Percentiles rank a stretch among this genome's conserved stretches.
Evolutionary conservation across 495 filamentous ascomycete genomes (phyloP).

Genomic region (Lindgomyces ingoldianus): DNA sequence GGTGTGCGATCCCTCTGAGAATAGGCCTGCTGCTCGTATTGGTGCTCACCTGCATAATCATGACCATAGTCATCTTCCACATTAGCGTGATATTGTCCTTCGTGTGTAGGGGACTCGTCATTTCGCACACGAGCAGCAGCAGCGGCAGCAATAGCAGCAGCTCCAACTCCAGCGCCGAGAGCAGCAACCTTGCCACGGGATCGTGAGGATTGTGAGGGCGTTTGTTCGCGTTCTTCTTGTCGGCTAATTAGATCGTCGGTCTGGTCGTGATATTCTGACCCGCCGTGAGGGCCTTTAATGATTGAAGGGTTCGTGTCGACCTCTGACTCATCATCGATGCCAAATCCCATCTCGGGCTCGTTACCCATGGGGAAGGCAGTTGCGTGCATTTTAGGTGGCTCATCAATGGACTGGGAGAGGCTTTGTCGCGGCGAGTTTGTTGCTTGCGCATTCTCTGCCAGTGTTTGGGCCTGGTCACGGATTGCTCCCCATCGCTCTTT

Average conservation of each 20-base stretch:
- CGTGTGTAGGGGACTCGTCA: slow-evolving; percentile 48
- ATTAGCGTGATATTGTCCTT: slow-evolving; percentile 49
- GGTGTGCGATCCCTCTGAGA: slow-evolving; percentile 33
- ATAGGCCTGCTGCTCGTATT: slow-evolving; percentile 28
- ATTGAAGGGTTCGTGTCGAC: slow-evolving; percentile 77
- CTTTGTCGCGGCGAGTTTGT: slow-evolving; percentile 76
- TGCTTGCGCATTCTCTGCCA: slow-evolving; percentile 37
- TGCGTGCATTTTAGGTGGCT: slow-evolving; percentile 58
- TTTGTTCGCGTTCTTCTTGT: slow-evolving; percentile 44
- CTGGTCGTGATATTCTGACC: slow-evolving; percentile 49
- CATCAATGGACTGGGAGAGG: slow-evolving; percentile 63
- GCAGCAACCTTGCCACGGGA: slow-evolving; percentile 46
- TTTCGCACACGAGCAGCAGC: slow-evolving; percentile 47
- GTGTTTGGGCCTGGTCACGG: slow-evolving; percentile 34
- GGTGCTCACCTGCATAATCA: slow-evolving; percentile 43
- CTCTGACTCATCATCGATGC: slow-evolving; percentile 65
- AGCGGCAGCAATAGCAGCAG: slow-evolving; percentile 49
- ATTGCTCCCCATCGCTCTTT: slow-evolving; percentile 37
- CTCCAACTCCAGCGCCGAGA: slow-evolving; percentile 47
- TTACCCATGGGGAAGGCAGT: slow-evolving; percentile 60
- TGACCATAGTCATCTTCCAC: slow-evolving; percentile 58
- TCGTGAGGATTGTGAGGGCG: slow-evolving; percentile 42
- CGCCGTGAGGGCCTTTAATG: slow-evolving; percentile 67
- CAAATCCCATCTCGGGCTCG: slow-evolving; percentile 68
- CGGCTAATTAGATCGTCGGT: slow-evolving; percentile 49